Percentiles rank a stretch among this genome's conserved stretches.
phyloP scores from a whole-genome alignment of 2,329 filamentous ascomycete genomes.

The Pseudogymnoascus sp. region DNA sequence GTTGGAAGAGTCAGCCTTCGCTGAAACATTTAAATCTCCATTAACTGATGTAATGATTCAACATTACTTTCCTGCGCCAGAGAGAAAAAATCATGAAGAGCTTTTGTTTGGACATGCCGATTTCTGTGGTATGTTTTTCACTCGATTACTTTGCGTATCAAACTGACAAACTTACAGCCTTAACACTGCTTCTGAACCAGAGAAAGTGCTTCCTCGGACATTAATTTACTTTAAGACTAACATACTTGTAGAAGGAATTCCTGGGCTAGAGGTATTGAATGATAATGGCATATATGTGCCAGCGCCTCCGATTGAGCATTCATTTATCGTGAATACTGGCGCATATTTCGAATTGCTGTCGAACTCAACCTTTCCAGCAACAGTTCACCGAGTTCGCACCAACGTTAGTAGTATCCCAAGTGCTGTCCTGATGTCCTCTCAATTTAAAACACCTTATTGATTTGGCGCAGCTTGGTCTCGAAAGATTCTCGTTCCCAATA shows the following conservation, averaged over 20 bases:
- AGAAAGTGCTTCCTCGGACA: neutral
- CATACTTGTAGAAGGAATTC: neutral
- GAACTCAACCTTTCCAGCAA: neutral
- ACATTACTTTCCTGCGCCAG: neutral
- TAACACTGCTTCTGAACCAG: neutral
- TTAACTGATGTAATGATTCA: neutral
- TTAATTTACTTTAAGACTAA: neutral
- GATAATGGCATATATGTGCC: constrained; percentile 1
- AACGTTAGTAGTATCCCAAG: neutral
- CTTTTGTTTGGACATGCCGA: constrained; percentile 10
- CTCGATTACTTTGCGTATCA: neutral
- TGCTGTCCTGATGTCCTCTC: neutral
- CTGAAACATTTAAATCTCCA: neutral
- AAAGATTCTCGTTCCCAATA: neutral
- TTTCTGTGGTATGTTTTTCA: neutral
- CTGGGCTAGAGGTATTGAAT: constrained; percentile 1
- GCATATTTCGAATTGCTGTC: neutral
- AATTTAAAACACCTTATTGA: neutral
- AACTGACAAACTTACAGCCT: neutral
- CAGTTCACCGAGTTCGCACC: neutral
- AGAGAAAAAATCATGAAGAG: neutral
- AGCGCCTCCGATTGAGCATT: neutral
- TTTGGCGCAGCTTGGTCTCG: neutral
- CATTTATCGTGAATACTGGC: constrained; percentile 3
- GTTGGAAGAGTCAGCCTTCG: neutral